Base-by-base conservation (phyloP, 768 basidiomycete genomes). In the Leccinum boreale region DNA sequence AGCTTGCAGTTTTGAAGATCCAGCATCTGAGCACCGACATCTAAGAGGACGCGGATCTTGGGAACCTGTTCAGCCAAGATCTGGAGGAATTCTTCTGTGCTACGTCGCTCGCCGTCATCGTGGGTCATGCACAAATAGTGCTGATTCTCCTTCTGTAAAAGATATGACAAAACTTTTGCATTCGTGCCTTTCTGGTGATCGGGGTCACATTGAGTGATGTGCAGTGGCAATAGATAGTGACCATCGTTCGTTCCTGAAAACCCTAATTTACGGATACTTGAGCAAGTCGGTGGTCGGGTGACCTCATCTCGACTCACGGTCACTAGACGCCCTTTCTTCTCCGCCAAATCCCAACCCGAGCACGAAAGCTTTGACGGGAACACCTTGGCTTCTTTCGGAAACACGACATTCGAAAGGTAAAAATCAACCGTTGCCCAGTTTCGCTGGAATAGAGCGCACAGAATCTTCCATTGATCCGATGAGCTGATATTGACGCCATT, bases 221-320 rank as follows among this genome's bases (percentile, higher is more conserved):
- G 59, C 0, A 56, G 21, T 2, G 67, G 67, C 15, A 68, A 42
- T 5, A 68, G 39, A 51, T 64, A 67, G n/a, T 68, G 71, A 28
- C 75, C 75, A 57, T 84, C 83, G 50, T 84, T 84, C 1, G 83
- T 84, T 9, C 82, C 83, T 51, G 81, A 83, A 60, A 84, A 84
- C 0, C 67, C 61, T 62, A 29, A 29, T 29, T 29, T 29, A 29
- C 29, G 10, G 3, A 29, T 10, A 11, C 3, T 29, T 29, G 2
- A 29, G 29, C 9, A 29, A 29, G 29, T 29, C 29, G 29, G 10
- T 29, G 29, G 29, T 15, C 5, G 8, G 21, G 3, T 23, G 31
- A 14, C 2, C 1, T 3, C 0, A 14, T 26, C 23, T 7, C 28
- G 2, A 31, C 57, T 48, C 26, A 65, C 65, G 1, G 64, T 65